Percentiles rank a stretch among this genome's conserved stretches.
Conservation (phyloP, 805 yeast species). For the Lachancea sp. region DNA sequence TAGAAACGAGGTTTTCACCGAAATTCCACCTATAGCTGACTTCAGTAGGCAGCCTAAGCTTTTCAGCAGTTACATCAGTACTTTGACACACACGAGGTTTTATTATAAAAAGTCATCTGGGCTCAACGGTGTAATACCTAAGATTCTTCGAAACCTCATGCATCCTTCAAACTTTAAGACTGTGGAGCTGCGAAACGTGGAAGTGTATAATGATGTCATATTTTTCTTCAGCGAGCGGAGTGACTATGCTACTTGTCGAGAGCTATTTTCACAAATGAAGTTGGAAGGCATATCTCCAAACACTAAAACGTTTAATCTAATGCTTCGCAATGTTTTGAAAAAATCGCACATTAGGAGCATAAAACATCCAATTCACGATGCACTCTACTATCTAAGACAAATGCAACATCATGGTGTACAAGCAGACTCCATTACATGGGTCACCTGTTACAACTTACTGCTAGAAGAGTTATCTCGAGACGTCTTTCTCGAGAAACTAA, state of each 20-base stretch:
- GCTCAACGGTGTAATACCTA: constrained; percentile 35
- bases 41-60: constrained; percentile 21
- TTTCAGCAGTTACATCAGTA: constrained; percentile 34
- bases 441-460: constrained; percentile 30
- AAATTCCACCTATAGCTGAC: constrained; percentile 35
- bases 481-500: constrained; percentile 30
- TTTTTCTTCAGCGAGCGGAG: constrained; percentile 34
- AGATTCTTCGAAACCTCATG: constrained; percentile 35
- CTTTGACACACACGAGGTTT: constrained; percentile 35
- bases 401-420: constrained; percentile 28
- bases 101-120: constrained; percentile 34
- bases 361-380: constrained; percentile 24
- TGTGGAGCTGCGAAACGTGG: constrained; percentile 25
- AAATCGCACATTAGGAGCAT: constrained; percentile 27
- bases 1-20: constrained; percentile 23
- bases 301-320: constrained; percentile 36
- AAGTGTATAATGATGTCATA: constrained; percentile 35
- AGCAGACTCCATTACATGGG: constrained; percentile 38
- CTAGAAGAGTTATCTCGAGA: constrained; percentile 33
- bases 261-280: constrained; percentile 38
- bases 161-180: constrained; percentile 36
- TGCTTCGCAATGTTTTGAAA: constrained; percentile 30
- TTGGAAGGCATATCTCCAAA: constrained; percentile 31
- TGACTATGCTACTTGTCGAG: constrained; percentile 39
- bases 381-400: constrained; percentile 26